These are phyloP conservation scores for Davidsoniella australis DNA, from an alignment of 2,329 filamentous ascomycete genomes.

Conservation along the genomic window DNA sequence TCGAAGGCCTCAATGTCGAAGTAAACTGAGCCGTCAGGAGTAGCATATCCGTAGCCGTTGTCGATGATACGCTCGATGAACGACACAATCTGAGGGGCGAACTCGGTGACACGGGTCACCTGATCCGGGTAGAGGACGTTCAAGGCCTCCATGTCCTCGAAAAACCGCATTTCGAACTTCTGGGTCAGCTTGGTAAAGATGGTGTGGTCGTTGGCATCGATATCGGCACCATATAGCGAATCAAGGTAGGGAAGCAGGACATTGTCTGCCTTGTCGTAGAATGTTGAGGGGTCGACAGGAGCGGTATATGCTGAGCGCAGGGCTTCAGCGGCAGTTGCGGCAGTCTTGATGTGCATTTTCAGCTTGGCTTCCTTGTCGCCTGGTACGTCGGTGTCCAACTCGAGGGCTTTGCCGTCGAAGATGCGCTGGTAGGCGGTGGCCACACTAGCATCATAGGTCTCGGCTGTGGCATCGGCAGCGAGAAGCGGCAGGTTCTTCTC, in stretches of 20 bases:
- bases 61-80: conserved; percentile 71
- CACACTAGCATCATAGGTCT: conserved; percentile 32
- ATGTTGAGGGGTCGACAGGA: conserved; percentile 29
- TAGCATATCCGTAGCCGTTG: conserved; percentile 68
- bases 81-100: conserved; percentile 67
- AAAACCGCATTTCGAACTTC: conserved; percentile 75
- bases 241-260: conserved; percentile 75
- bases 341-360: conserved; percentile 70
- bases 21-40: conserved; percentile 72
- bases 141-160: conserved; percentile 69
- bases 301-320: conserved; percentile 13
- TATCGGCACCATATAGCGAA: conserved; percentile 41
- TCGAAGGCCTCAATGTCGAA: conserved; percentile 86
- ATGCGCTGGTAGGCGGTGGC: conserved; percentile 37
- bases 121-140: conserved; percentile 73
- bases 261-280: conserved; percentile 41
- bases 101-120: conserved; percentile 82
- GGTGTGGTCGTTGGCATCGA: conserved; percentile 43
- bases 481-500: conserved; percentile 37
- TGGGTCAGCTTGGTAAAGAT: conserved; percentile 80
- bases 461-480: conserved; percentile 23
- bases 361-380: conserved; percentile 71
- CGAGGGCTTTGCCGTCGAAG: conserved; percentile 36
- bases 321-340: conserved; percentile 29
- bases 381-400: conserved; percentile 37